Evolutionary conservation across 768 basidiomycete genomes (phyloP), one percentile per base, ranked within the genome.

Genomic region (Lentinula edodes): DNA sequence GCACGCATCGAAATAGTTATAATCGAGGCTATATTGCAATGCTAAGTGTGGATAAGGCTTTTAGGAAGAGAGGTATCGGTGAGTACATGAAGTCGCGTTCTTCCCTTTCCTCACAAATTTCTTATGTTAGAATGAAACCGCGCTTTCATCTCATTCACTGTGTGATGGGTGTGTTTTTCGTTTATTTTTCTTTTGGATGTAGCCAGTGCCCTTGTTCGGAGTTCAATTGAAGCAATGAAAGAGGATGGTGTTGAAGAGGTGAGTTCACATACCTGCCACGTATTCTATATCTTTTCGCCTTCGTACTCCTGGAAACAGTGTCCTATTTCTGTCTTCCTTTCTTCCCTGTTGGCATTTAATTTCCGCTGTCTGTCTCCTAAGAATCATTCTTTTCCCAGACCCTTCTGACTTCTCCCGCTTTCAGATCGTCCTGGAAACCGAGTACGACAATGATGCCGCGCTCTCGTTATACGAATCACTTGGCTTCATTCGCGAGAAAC

Each of bases 21-120:
- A 92, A 94, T 71, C 76, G 97, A 70, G 97, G 97, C 13, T 99
- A 99, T 72, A 96, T 99, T 62, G 97, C 95, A 41, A 98, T 98
- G 97, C 84, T 98, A 60, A 93, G 92, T 69, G 94, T 98, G 34
- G 82, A 83, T 73, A 88, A 87, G 73, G 74, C 79, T 42, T 97
- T 87, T 84, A 81, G 96, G 41, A 90, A 96, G 73, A 86, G 88
- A 58, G 96, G 97, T 38, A 93, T 98, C 71, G 93, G 94, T 94
- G 72, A 71, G 90, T 82, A 80, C 75, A 80, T 12, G 10, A 52
- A 28, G 32, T 54, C 32, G 74, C 71, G 69, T 72, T 69, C 66
- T 73, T 76, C 79, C 80, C 74, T 77, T 75, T 32, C 20, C 15
- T 35, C 6, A 52, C 9, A 8, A 23, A 8, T 32, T 10, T 15